These are phyloP conservation scores for Aspergillus wentii DNA, from an alignment of 495 filamentous ascomycete genomes.

Conservation along the genomic window DNA sequence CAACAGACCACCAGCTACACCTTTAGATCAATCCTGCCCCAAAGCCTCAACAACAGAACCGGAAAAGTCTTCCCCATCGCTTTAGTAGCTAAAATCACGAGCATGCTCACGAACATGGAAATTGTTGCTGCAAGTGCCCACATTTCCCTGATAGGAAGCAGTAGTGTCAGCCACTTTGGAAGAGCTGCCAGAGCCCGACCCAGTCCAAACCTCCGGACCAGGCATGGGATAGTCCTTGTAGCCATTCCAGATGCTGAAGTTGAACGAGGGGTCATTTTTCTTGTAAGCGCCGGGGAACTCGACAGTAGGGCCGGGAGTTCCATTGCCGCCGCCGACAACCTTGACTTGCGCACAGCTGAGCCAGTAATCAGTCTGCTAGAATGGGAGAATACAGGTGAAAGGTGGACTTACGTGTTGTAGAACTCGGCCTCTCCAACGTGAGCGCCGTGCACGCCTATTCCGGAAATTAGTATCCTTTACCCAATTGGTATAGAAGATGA, in stretches of 20 bases:
- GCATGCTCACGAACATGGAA: too few species aligned
- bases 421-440: slow-evolving; percentile 2
- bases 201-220: slow-evolving; percentile 3
- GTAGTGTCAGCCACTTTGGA: too few species aligned
- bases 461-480: neutral
- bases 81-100: too few species aligned
- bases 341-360: slow-evolving; percentile 50
- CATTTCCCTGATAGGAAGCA: too few species aligned
- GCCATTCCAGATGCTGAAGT: slow-evolving; percentile 1
- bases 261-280: slow-evolving; percentile 8
- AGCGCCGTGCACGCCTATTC: slow-evolving; percentile 3
- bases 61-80: too few species aligned
- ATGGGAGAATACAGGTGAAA: neutral
- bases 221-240: slow-evolving; percentile 4
- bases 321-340: slow-evolving; percentile 47
- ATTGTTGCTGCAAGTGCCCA: too few species aligned
- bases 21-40: too few species aligned
- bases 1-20: too few species aligned
- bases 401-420: slow-evolving; percentile 1
- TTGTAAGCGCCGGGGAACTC: slow-evolving; percentile 47
- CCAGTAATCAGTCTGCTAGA: neutral
- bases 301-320: slow-evolving; percentile 38
- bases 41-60: too few species aligned
- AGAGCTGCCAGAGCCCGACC: too few species aligned
- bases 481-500: neutral